Evolutionary conservation across 1,284 basidiomycete species (phyloP).

Genomic region (Ustilago cynodontis): DNA sequence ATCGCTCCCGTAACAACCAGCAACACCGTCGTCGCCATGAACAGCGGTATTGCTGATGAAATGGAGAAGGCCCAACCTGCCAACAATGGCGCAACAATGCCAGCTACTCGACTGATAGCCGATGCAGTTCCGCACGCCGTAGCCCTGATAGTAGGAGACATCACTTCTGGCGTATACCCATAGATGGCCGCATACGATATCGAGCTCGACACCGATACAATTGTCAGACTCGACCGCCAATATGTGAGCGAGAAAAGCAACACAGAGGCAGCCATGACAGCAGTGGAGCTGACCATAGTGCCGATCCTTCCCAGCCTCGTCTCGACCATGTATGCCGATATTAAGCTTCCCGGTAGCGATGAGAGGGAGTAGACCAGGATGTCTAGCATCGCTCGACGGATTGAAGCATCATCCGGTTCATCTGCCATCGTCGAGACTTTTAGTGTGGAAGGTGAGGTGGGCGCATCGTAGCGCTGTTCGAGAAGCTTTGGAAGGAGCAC

Average conservation of each 20-base stretch:
- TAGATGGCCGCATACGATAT: slow-evolving; percentile 67
- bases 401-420: slow-evolving; percentile 34
- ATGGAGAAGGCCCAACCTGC: slow-evolving; percentile 56
- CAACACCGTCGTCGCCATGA: slow-evolving; percentile 38
- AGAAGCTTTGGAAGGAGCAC: slow-evolving; percentile 92
- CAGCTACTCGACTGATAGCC: slow-evolving; percentile 62
- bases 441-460: neutral
- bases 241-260: slow-evolving; percentile 50
- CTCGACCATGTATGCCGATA: slow-evolving; percentile 91
- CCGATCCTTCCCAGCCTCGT: slow-evolving; percentile 79
- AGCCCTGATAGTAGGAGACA: slow-evolving; percentile 59
- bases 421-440: neutral
- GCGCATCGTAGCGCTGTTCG: slow-evolving; percentile 36
- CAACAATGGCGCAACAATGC: slow-evolving; percentile 64
- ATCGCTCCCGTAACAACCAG: slow-evolving; percentile 36
- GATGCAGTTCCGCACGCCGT: slow-evolving; percentile 64
- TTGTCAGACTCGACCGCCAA: slow-evolving; percentile 37
- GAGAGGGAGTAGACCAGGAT: slow-evolving; percentile 63
- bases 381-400: slow-evolving; percentile 43
- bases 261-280: slow-evolving; percentile 50
- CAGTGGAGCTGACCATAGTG: slow-evolving; percentile 73
- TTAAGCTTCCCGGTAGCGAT: slow-evolving; percentile 72
- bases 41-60: slow-evolving; percentile 38
- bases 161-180: slow-evolving; percentile 66
- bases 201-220: slow-evolving; percentile 57